Base-by-base conservation (phyloP, 179 eudicot genomes). In the Spinacia oleracea region DNA sequence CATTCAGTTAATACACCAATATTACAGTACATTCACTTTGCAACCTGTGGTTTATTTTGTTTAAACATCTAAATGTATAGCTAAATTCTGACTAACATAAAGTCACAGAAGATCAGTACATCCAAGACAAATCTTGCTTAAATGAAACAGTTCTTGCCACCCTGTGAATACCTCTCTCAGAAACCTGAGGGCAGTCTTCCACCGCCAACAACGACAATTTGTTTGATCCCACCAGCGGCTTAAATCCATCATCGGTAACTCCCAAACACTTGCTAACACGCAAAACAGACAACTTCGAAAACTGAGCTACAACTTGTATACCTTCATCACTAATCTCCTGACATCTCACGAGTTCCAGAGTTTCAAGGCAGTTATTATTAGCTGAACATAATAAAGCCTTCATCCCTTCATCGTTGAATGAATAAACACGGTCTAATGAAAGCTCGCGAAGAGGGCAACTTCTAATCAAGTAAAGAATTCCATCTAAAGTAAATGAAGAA, bases 291-390 rank as follows among this genome's bases (percentile, higher is more conserved):
- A 94, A 81, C 48, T 58, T 64, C 0, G 93, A 85, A 79, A 83
- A 84, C 29, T 78, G 89, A 64, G 85, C 80, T n/a, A 86, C 87
- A 9, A 88, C 86, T 79, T 89, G 88, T 56, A 94, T 31, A 35
- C 98, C 97, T 2, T 93, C 97, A 18, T 94, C 98, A 16, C 87
- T 90, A 53, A 94, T 80, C 83, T 94, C 93, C 80, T 93, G 98
- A 85, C 98, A 94, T 72, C 85, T 88, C 34, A 87, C 91, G 23
- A 94, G 89, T 82, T 94, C 98, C 23, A 94, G 77, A 20, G 77
- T 84, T 79, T 93, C 86, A 64, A 94, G 90, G 78, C 75, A 70
- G 59, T 34, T n/a, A n/a, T n/a, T n/a, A n/a, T n/a, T 20, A 12
- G 89, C 87, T 20, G 89, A 84, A 78, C 91, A 83, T 65, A 94